Evolutionary conservation across 2,329 filamentous ascomycete species (phyloP).

Genomic region (Cladosporium cucumerinum): DNA sequence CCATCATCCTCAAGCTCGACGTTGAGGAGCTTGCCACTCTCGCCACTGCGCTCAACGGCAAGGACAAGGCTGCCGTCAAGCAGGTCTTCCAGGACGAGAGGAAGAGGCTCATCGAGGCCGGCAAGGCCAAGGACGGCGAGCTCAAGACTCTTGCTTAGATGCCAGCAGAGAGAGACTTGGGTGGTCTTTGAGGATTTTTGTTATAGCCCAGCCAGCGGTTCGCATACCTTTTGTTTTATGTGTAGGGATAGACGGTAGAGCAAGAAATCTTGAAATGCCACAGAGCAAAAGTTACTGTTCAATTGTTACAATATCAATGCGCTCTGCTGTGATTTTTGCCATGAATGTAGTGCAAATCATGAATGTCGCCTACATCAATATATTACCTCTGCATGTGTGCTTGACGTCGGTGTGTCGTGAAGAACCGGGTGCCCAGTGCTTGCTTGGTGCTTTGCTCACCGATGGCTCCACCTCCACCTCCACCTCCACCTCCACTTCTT

Average conservation of each 20-base stretch:
- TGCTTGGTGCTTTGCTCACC: background rate
- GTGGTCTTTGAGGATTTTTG: background rate
- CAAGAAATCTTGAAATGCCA: constrained; percentile 1
- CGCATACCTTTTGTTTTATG: background rate
- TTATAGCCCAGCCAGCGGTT: constrained; percentile 1
- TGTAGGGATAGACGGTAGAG: constrained; percentile 16
- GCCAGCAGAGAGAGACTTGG: background rate
- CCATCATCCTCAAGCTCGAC: constrained; percentile 83
- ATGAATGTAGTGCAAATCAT: background rate
- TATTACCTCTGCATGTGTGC: background rate
- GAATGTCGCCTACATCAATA: background rate
- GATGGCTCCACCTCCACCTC: constrained; percentile 13
- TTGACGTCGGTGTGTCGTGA: background rate
- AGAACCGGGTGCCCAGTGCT: constrained; percentile 14
- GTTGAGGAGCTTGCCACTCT: constrained; percentile 83
- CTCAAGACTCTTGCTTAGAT: constrained; percentile 54
- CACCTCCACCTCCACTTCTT: too few species aligned
- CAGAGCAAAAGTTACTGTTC: constrained; percentile 1
- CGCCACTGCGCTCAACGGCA: constrained; percentile 72
- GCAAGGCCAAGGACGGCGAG: constrained; percentile 83
- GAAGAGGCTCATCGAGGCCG: constrained; percentile 71
- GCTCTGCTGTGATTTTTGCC: background rate
- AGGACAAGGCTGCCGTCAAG: constrained; percentile 80
- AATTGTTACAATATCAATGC: background rate
- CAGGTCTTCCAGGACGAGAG: constrained; percentile 74